Base-by-base conservation (phyloP, 2,329 filamentous ascomycete species). In the Lecanicillium sp. region DNA sequence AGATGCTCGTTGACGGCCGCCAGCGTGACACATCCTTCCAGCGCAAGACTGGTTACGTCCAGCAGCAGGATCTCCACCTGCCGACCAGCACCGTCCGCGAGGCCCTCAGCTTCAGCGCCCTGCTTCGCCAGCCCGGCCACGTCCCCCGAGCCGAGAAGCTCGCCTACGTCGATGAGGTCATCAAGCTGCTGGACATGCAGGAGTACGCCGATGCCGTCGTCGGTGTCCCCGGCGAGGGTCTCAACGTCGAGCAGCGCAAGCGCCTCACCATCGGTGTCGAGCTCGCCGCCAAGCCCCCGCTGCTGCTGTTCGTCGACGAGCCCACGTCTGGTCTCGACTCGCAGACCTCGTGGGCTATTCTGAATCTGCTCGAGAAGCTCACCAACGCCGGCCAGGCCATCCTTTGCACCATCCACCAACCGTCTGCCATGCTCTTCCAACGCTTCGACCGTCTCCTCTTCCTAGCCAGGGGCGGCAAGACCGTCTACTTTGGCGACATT, bases 341-440 rank as follows among this genome's bases (percentile, higher is more conserved):
- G 61, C 90, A 95, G 66, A 95, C 90, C 1, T 91, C 90, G 1
- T 96, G 89, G 88, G 87, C 88, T 54, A 95, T 96, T 62, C 77
- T 90, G 39, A 84, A 89, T 63, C 78, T 96, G 10, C 78, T 97
- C 33, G 86, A 94, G 67, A 95, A 94, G 67, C 75, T 96, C 26
- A 89, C 89, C 58, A 86, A 91, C 65, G 86, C 83, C 53, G 90
- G 91, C 14, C 89, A 94, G 63, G 90, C 91, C 44, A 88, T 96
- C 66, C 81, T 96, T n/a, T 95, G 90, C 71, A 96, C 91, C 0
- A 96, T 96, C 52, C 91, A 97, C 65, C 91, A 97, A 66, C 91
- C 91, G n/a, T 94, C 88, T 12, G 90, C 90, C 27, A 90, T 95
- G 77, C 76, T 96, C 45, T 95, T 96, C 73, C 87, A 95, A 63